Conservation (phyloP, 108 stramenopile species). For the Craspedostauros australis region DNA sequence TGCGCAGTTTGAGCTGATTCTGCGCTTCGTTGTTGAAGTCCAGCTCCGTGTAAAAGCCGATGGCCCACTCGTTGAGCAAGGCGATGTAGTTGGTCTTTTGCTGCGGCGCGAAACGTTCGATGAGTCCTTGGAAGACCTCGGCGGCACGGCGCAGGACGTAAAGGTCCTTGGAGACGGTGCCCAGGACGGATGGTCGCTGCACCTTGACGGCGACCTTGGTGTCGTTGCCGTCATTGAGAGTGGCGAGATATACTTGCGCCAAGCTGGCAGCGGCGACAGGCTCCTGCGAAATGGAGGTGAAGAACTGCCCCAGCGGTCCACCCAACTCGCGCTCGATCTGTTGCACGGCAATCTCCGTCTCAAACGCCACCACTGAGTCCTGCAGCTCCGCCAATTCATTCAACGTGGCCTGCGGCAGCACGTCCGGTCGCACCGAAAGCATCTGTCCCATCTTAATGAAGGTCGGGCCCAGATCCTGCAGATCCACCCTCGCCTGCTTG, state of each 20-base stretch:
- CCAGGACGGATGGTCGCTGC: constrained; percentile 76
- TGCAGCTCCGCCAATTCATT: constrained; percentile 87
- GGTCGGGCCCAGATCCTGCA: constrained; percentile 92
- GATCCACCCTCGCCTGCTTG: constrained; percentile 76
- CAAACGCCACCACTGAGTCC: constrained; percentile 87
- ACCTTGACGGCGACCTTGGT: constrained; percentile 87
- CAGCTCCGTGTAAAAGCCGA: constrained; percentile 83
- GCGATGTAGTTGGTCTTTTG: constrained; percentile 85
- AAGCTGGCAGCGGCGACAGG: constrained; percentile 85
- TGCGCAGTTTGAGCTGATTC: constrained; percentile 65
- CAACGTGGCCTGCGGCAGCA: constrained; percentile 82
- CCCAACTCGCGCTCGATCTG: constrained; percentile 82
- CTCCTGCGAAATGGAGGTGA: constrained; percentile 77
- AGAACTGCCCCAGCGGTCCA: constrained; percentile 79
- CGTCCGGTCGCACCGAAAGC: constrained; percentile 88
- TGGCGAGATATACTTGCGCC: constrained; percentile 85
- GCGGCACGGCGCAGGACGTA: constrained; percentile 84
- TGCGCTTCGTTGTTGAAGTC: constrained; percentile 75
- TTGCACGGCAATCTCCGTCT: constrained; percentile 68
- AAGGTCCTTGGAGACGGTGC: constrained; percentile 81
- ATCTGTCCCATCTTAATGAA: constrained; percentile 81
- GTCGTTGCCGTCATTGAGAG: constrained; percentile 66
- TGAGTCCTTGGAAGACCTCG: constrained; percentile 82
- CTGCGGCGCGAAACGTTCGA: constrained; percentile 85
- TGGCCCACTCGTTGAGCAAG: constrained; percentile 83